Base-by-base conservation (phyloP, 139 green algal genomes). In the Chlorokybus atmophyticus region DNA sequence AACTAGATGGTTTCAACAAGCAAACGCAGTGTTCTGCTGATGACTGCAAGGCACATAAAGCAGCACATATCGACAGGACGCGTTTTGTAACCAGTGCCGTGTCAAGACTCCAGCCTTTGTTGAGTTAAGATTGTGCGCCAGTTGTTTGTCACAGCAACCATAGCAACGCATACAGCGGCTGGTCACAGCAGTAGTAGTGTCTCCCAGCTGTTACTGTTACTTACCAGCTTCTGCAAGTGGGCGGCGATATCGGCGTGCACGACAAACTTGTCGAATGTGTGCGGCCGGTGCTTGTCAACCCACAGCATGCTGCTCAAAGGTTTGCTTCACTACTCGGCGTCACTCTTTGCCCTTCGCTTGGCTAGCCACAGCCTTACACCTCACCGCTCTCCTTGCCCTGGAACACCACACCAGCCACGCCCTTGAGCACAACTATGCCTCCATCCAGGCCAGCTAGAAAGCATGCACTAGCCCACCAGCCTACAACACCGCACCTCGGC, bases 161-260 rank as follows among this genome's bases (percentile, higher is more conserved):
- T 14, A 44, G 38, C 14, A 14, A 14, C 17, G 14, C 38, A 14
- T 17, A 44, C 17, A 44, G 38, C 38, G 38, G 14, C 38, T 44
- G 14, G 17, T 23, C 14, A 44, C 14, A 44, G 17, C 38, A 44
- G 17, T 14, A 44, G 14, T 23, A 44, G 17, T 44, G n/a, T 44
- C 35, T 17, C 44, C 14, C 14, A 7, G 6, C 6, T 23, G 10
- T 21, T 21, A 26, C 8, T 8, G 17, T 8, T 1, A 23, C 80
- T 67, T 52, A 93, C 85, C 69, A 97, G 75, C 50, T 87, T 86
- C n/a, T 84, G 75, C 14, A 97, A 56, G 54, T 91, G 84, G 0
- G 78, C 59, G 1, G 77, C 82, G 19, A 84, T 74, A 41, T 90
- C 75, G 6, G 75, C 62, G 51, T 95, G 69, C 3, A 91, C 21